A percentile compares a stretch with the other conserved stretches of the same genome.
phyloP scores from a whole-genome alignment of 192 early-diverging fungal genomes.

The Lobulomyces angularis region DNA sequence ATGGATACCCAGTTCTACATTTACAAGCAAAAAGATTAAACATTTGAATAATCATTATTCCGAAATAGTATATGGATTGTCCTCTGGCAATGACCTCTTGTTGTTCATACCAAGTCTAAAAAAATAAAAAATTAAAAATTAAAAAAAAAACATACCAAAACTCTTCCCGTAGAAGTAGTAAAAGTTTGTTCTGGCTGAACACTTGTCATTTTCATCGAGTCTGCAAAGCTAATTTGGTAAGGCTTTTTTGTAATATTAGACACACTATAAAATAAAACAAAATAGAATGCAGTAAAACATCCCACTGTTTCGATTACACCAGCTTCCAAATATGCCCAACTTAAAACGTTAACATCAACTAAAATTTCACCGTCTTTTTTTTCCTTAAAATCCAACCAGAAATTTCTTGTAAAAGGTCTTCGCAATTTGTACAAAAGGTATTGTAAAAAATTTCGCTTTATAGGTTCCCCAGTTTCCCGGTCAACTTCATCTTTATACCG shows the following conservation, averaged over 20 bases:
- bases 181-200: slow-evolving; percentile 12
- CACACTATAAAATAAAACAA: slow-evolving; percentile 39
- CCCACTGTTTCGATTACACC: slow-evolving; percentile 70
- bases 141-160: slow-evolving; percentile 11
- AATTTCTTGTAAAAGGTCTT: slow-evolving; percentile 36
- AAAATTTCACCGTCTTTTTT: slow-evolving; percentile 69
- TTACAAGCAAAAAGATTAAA: slow-evolving; percentile 95
- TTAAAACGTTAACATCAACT: slow-evolving; percentile 68
- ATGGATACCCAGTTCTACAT: slow-evolving; percentile 56
- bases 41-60: slow-evolving; percentile 73
- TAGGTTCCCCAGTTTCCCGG: slow-evolving; percentile 7
- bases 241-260: slow-evolving; percentile 36
- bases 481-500: slow-evolving; percentile 15
- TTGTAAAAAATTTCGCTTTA: neutral
- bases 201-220: neutral
- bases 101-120: slow-evolving; percentile 28
- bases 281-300: slow-evolving; percentile 61
- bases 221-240: slow-evolving; percentile 17
- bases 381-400: slow-evolving; percentile 55
- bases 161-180: slow-evolving; percentile 14
- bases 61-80: slow-evolving; percentile 60
- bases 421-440: slow-evolving; percentile 16
- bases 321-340: slow-evolving; percentile 78
- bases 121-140: slow-evolving; percentile 9
- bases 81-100: slow-evolving; percentile 52